Evolutionary conservation across 2,329 filamentous ascomycete genomes (phyloP).

Genomic region (Nigrograna mackinnonii): DNA sequence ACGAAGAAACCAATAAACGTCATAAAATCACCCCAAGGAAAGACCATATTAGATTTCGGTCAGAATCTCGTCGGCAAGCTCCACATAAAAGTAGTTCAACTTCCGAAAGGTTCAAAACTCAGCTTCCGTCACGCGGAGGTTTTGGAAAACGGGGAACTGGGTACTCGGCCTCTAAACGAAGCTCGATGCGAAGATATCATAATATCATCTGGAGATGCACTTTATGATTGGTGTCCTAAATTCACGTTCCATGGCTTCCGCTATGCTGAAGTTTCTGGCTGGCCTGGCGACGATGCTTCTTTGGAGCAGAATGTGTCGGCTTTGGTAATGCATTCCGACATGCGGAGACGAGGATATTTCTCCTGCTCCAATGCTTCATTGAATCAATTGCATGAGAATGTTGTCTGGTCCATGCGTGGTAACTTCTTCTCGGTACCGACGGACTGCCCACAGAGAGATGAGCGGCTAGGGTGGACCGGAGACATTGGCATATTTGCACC

Average conservation of each 20-base stretch:
- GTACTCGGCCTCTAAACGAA: slow-evolving; percentile 46
- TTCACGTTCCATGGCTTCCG: slow-evolving; percentile 61
- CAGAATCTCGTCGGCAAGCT: slow-evolving; percentile 59
- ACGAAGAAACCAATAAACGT: slow-evolving; percentile 27
- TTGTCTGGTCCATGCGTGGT: slow-evolving; percentile 60
- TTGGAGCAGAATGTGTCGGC: slow-evolving; percentile 32
- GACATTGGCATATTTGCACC: slow-evolving; percentile 56
- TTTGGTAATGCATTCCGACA: slow-evolving; percentile 56
- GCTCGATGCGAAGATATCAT: slow-evolving; percentile 48
- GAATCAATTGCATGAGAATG: slow-evolving; percentile 60
- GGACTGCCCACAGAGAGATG: slow-evolving; percentile 61
- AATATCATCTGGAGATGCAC: slow-evolving; percentile 24
- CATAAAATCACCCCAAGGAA: slow-evolving; percentile 45
- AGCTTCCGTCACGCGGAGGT: slow-evolving; percentile 59
- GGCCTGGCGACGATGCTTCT: not conserved
- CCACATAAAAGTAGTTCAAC: slow-evolving; percentile 44
- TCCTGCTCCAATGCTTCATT: slow-evolving; percentile 55
- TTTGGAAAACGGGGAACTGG: slow-evolving; percentile 52
- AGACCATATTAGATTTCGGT: slow-evolving; percentile 59
- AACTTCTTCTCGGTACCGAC: slow-evolving; percentile 55
- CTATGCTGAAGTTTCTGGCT: too few relatives aligned
- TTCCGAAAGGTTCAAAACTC: slow-evolving; percentile 45
- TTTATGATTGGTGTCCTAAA: slow-evolving; percentile 47
- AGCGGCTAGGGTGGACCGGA: slow-evolving; percentile 59
- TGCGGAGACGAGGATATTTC: slow-evolving; percentile 55